These are phyloP conservation scores for Vitis rupestris DNA, from an alignment of 164 flowering plant species.

Conservation along the genomic window DNA sequence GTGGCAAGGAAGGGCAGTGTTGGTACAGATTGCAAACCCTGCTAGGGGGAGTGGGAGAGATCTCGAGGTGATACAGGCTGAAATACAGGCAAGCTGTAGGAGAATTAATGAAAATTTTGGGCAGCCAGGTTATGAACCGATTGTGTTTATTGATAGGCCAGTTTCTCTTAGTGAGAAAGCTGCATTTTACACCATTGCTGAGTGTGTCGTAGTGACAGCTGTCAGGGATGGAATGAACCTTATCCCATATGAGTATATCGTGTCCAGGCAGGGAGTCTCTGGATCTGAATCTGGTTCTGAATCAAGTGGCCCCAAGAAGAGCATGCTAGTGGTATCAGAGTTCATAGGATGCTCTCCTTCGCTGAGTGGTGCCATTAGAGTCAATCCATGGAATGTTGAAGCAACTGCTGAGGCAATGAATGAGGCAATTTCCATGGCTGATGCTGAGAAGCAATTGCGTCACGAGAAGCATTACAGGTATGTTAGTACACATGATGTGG, in stretches of 20 bases:
- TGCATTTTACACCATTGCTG: conserved; percentile 71
- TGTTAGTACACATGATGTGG: conserved; percentile 78
- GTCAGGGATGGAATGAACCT: conserved; percentile 89
- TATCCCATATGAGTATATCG: conserved; percentile 73
- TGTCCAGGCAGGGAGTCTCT: conserved; percentile 55
- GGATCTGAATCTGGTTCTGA: conserved; percentile 34
- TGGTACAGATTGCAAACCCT: conserved; percentile 76
- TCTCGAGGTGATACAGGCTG: conserved; percentile 56
- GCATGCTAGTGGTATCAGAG: conserved; percentile 81
- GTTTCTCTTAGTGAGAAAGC: conserved; percentile 57
- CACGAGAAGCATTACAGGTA: conserved; percentile 79
- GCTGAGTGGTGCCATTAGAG: conserved; percentile 74
- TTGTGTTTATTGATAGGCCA: conserved; percentile 58
- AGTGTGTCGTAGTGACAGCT: conserved; percentile 77
- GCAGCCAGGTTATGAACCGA: conserved; percentile 59
- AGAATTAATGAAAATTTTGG: conserved; percentile 61
- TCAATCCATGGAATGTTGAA: conserved; percentile 80
- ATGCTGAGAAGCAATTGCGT: conserved; percentile 69
- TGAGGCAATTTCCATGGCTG: conserved; percentile 64
- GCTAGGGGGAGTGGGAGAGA: conserved; percentile 74
- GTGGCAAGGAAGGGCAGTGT: conserved; percentile 74
- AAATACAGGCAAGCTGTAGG: conserved; percentile 46
- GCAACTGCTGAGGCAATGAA: conserved; percentile 75
- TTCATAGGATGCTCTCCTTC: conserved; percentile 87
- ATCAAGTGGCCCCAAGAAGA: conserved; percentile 45